phyloP scores from a whole-genome alignment of 176 grass and related monocot species.

The Avena atlantica region DNA sequence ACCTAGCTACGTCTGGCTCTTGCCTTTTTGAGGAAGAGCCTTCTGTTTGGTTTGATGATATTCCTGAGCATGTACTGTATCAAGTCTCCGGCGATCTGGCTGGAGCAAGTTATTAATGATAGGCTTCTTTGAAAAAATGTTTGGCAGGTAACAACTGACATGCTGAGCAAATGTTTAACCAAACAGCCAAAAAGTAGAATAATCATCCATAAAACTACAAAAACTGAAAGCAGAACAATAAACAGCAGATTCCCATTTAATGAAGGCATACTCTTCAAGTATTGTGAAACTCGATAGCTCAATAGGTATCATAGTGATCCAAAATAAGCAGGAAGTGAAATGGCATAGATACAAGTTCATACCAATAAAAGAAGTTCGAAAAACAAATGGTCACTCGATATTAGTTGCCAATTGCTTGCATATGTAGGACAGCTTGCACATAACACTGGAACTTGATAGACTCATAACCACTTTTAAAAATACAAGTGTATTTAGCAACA shows the following conservation, averaged over 20 bases:
- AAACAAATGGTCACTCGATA: neutral
- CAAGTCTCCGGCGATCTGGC: neutral
- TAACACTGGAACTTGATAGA: neutral
- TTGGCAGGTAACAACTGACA: neutral
- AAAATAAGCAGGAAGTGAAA: neutral
- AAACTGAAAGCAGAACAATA: too few relatives aligned
- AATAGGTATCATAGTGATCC: neutral
- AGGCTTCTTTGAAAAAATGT: neutral
- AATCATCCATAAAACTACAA: too few relatives aligned
- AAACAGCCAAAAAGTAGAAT: too few relatives aligned
- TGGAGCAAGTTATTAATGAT: neutral
- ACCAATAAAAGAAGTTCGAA: neutral
- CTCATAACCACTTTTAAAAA: neutral
- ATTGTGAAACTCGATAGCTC: too few relatives aligned
- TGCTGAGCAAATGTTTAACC: too few relatives aligned
- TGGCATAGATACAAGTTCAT: neutral
- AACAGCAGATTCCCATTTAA: too few relatives aligned
- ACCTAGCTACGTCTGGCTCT: neutral
- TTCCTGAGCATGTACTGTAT: neutral
- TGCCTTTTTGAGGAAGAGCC: neutral
- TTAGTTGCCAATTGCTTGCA: neutral
- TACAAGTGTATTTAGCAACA: neutral
- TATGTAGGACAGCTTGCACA: neutral
- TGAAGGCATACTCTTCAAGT: too few relatives aligned
- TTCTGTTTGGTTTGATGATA: neutral